Conservation (phyloP, 192 early-diverging fungal genomes). For the Diversispora epigaea region DNA sequence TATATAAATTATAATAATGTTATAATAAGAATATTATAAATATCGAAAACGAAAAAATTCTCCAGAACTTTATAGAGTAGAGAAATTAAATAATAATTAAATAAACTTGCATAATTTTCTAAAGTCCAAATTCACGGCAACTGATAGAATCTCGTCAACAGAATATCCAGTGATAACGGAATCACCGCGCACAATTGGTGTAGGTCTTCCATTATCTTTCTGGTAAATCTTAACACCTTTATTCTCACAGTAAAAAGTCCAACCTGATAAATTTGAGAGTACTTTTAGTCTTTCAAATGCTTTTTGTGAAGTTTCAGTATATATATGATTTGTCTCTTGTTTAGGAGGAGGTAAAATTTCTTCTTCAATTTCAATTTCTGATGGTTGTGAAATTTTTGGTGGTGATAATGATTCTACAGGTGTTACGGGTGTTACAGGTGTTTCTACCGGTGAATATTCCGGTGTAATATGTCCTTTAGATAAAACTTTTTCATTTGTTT, state of each 20-base stretch:
- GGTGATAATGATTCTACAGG: too few relatives aligned
- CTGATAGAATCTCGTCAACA: conserved; percentile 53
- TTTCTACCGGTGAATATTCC: too few relatives aligned
- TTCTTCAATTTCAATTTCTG: too few relatives aligned
- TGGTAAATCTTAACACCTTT: conserved; percentile 51
- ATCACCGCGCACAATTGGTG: conserved; percentile 55
- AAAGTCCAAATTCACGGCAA: conserved; percentile 46
- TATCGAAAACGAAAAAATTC: too few relatives aligned
- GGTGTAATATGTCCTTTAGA: too few relatives aligned
- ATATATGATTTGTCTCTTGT: conserved; percentile 26
- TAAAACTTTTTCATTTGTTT: too few relatives aligned
- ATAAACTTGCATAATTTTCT: conserved; percentile 35
- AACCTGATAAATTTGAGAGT: conserved; percentile 45
- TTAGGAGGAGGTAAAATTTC: neutral
- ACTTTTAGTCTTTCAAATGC: conserved; percentile 49
- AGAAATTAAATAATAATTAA: neutral
- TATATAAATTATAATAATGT: neutral
- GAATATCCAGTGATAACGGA: conserved; percentile 51
- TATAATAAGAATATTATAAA: neutral
- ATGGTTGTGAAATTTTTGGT: too few relatives aligned
- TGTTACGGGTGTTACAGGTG: too few relatives aligned
- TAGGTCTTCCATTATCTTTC: conserved; percentile 38
- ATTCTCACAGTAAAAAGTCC: conserved; percentile 48
- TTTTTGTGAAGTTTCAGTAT: conserved; percentile 41
- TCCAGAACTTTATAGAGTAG: too few relatives aligned